Conservation (phyloP, 495 filamentous ascomycete genomes). For the Podospora anserina region DNA sequence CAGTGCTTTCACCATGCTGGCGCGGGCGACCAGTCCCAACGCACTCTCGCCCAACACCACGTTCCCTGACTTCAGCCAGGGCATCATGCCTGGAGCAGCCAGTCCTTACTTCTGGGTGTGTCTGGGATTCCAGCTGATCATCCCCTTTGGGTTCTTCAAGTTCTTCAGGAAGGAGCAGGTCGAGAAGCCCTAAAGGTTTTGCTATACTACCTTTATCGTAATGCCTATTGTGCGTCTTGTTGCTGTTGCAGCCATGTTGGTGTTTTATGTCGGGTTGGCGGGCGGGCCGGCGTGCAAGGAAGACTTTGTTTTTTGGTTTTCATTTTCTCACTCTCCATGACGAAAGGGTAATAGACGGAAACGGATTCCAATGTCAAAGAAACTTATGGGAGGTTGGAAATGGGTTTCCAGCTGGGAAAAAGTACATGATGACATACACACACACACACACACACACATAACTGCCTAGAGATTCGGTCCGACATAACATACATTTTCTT, state of each 20-base stretch:
- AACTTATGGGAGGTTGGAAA: background rate
- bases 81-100: slow-evolving; percentile 44
- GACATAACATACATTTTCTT: background rate
- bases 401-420: background rate
- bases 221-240: background rate
- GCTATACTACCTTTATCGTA: background rate
- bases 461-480: background rate
- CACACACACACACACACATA: no score
- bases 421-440: background rate
- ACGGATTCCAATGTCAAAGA: background rate
- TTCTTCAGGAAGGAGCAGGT: slow-evolving; percentile 74
- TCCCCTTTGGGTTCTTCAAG: slow-evolving; percentile 63
- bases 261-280: background rate
- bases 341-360: background rate
- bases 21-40: slow-evolving; percentile 57
- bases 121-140: slow-evolving; percentile 56
- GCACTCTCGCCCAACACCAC: slow-evolving; percentile 58
- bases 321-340: background rate
- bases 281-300: background rate
- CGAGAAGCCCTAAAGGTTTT: slow-evolving; percentile 53
- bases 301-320: background rate
- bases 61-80: slow-evolving; percentile 57
- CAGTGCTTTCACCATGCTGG: slow-evolving; percentile 54
- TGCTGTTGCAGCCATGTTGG: background rate
- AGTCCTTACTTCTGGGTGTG: slow-evolving; percentile 67